Conservation (phyloP, 202 grass and related monocot genomes). For the Zoysia matrella region DNA sequence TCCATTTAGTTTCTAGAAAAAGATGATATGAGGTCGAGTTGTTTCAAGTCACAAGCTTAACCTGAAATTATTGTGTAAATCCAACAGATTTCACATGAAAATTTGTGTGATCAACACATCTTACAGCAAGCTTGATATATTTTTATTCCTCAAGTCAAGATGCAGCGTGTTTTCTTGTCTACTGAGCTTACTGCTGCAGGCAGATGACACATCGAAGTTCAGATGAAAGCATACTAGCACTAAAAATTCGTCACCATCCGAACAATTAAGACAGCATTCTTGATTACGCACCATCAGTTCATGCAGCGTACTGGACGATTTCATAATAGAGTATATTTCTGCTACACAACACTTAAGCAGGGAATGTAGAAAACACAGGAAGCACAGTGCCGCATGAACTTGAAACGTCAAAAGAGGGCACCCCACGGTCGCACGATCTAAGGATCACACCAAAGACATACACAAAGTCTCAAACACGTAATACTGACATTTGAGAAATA, state of each 20-base stretch:
- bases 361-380: slow-evolving; percentile 20
- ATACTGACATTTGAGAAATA: slow-evolving; percentile 32
- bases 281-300: slow-evolving; percentile 35
- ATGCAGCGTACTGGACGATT: slow-evolving; percentile 28
- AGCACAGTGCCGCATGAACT: slow-evolving; percentile 22
- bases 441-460: slow-evolving; percentile 36
- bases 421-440: slow-evolving; percentile 30
- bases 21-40: not conserved
- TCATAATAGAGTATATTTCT: slow-evolving; percentile 7
- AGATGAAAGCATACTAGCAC: not conserved
- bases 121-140: not conserved
- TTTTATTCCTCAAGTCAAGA: too few species aligned
- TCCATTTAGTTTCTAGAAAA: not conserved
- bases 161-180: slow-evolving; percentile 9
- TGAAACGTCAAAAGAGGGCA: slow-evolving; percentile 13
- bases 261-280: slow-evolving; percentile 13
- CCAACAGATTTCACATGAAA: too few species aligned
- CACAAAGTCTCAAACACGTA: slow-evolving; percentile 25
- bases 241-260: not conserved
- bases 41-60: too few species aligned
- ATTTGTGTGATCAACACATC: slow-evolving; percentile 8
- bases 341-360: slow-evolving; percentile 6
- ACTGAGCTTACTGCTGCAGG: slow-evolving; percentile 35
- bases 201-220: not conserved
- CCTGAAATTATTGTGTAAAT: slow-evolving; percentile 12